A percentile compares a stretch with the other conserved stretches of the same genome.
These are phyloP conservation scores for Chaetomiaceae sp. DNA, from an alignment of 2,329 filamentous ascomycete genomes.

Conservation along the genomic window DNA sequence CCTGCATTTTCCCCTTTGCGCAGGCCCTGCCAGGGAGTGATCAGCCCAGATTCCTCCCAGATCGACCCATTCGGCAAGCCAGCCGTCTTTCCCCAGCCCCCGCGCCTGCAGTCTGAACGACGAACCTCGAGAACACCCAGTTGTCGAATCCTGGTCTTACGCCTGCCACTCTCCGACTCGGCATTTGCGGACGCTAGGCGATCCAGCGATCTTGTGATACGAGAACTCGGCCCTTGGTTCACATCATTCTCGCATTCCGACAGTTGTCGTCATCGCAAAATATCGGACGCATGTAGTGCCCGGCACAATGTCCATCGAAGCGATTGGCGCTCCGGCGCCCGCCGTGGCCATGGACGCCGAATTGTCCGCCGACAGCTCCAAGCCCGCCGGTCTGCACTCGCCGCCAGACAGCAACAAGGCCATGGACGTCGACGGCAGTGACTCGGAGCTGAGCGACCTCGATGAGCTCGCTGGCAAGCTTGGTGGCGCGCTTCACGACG, in stretches of 20 bases:
- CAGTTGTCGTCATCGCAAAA: conserved; percentile 15
- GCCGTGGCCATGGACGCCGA: conserved; percentile 28
- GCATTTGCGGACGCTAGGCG: conserved; percentile 23
- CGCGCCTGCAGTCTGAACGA: conserved; percentile 13
- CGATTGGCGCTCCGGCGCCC: conserved; percentile 46
- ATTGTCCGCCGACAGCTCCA: conserved; percentile 33
- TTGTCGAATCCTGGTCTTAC: conserved; percentile 16
- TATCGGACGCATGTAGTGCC: conserved; percentile 42
- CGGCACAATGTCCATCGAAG: conserved; percentile 52
- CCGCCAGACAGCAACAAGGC: conserved; percentile 61
- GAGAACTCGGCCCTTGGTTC: not conserved
- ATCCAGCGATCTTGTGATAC: conserved; percentile 18
- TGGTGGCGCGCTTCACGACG: conserved; percentile 20
- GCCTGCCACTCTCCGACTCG: conserved; percentile 20
- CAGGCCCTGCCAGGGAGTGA: conserved; percentile 14
- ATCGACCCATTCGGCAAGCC: conserved; percentile 28
- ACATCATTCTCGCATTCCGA: conserved; percentile 8
- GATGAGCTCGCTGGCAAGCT: conserved; percentile 49
- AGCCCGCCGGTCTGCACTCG: conserved; percentile 53
- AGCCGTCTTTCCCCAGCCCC: conserved; percentile 19
- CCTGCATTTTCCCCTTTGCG: conserved; percentile 19
- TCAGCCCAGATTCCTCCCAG: conserved; percentile 28
- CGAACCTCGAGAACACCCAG: conserved; percentile 19
- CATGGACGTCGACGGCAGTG: conserved; percentile 54
- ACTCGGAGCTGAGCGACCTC: conserved; percentile 64